Evolutionary conservation across 345 rosid species (phyloP).

Genomic region (Combretum micranthum): DNA sequence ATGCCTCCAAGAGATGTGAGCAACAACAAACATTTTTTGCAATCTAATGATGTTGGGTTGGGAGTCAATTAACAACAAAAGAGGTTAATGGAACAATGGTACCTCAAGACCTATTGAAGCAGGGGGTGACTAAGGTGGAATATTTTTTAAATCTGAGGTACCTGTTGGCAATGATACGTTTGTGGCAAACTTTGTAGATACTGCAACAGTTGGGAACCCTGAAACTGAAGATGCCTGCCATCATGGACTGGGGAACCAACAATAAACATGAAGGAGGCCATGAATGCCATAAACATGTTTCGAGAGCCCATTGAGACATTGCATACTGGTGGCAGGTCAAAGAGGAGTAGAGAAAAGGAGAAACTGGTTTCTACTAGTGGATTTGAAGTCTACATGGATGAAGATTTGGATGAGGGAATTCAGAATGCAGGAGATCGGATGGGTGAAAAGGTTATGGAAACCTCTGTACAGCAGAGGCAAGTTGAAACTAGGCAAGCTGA

Average conservation of each 20-base stretch:
- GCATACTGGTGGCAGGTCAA: conserved; percentile 40
- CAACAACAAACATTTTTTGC: conserved; percentile 12
- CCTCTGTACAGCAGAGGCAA: conserved; percentile 7
- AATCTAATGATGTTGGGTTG: background rate
- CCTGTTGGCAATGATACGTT: conserved; percentile 35
- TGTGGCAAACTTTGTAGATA: conserved; percentile 56
- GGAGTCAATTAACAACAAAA: conserved; percentile 2
- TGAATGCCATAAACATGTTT: conserved; percentile 82
- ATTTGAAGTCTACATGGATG: conserved; percentile 49
- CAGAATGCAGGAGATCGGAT: conserved; percentile 20
- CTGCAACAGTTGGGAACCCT: conserved; percentile 63
- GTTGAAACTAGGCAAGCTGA: conserved; percentile 23
- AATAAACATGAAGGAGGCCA: conserved; percentile 79
- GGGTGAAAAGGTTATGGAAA: too few relatives aligned
- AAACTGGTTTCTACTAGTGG: conserved; percentile 23
- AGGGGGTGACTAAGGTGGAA: conserved; percentile 18
- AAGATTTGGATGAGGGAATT: conserved; percentile 23
- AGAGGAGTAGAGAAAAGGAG: conserved; percentile 30
- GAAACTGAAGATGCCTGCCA: conserved; percentile 76
- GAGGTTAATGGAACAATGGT: conserved; percentile 7
- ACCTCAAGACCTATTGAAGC: conserved; percentile 11
- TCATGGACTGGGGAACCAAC: conserved; percentile 89
- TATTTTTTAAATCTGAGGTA: conserved; percentile 18
- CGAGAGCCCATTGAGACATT: conserved; percentile 68
- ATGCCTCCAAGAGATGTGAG: conserved; percentile 13